A percentile compares a stretch with the other conserved stretches of the same genome.
These are phyloP conservation scores for Trichoderma sp. DNA, from an alignment of 2,329 filamentous ascomycete species.

Conservation along the genomic window DNA sequence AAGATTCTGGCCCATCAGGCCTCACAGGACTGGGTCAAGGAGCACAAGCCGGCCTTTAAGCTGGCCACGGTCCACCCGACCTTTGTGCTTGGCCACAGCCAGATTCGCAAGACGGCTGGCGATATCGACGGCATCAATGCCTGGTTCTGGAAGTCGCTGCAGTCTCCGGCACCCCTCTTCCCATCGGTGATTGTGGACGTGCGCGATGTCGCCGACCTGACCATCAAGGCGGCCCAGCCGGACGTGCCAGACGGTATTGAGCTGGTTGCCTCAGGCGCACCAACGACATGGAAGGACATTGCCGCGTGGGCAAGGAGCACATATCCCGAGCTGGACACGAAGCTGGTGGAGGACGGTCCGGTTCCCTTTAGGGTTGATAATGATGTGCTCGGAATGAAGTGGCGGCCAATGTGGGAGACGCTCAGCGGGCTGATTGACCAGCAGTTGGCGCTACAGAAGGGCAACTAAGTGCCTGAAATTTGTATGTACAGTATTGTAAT, in stretches of 20 bases:
- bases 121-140: conserved; percentile 21
- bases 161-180: conserved; percentile 11
- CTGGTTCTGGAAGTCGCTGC: conserved; percentile 18
- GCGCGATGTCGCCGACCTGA: conserved; percentile 20
- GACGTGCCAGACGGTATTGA: not conserved
- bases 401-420: conserved; percentile 8
- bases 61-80: conserved; percentile 22
- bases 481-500: too few relatives aligned
- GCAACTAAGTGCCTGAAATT: not conserved
- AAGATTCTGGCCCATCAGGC: conserved; percentile 24
- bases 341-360: not conserved
- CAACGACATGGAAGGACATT: conserved; percentile 1
- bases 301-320: not conserved
- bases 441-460: conserved; percentile 7
- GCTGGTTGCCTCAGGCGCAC: conserved; percentile 10
- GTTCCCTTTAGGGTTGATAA: conserved; percentile 3
- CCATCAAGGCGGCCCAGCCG: not conserved
- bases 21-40: conserved; percentile 19
- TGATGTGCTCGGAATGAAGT: not conserved
- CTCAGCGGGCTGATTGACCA: not conserved
- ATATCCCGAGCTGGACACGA: conserved; percentile 7
- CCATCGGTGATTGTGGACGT: conserved; percentile 18
- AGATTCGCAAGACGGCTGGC: conserved; percentile 13
- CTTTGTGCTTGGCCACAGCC: conserved; percentile 23
- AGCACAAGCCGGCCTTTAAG: conserved; percentile 20